Base-by-base conservation (phyloP, 1,284 basidiomycete species). In the Inonotus obliquus region DNA sequence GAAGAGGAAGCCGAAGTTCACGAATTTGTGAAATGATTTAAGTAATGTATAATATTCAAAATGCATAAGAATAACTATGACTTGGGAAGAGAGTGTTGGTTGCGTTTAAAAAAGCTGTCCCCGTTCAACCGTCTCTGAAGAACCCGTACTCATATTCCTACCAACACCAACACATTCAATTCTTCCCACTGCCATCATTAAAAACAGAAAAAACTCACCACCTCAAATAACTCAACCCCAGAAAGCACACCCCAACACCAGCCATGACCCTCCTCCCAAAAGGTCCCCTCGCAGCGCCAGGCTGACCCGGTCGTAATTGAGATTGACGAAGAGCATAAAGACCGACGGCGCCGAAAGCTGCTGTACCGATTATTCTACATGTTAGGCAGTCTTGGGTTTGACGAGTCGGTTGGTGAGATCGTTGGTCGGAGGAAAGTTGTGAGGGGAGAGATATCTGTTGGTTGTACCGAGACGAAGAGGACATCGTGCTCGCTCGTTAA, bases 1-100 rank as follows among this genome's bases (percentile, higher is more conserved):
- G 76, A 99, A 98, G 83, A 85, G 96, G 72, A 92, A 92, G 77
- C 78, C 94, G n/a, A 82, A 83, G 51, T 98, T 92, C 76, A 84
- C 83, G 58, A 79, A 91, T 51, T 48, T 56, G 53, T 61, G 53
- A 47, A 32, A 9, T 6, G 21, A 11, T 11, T 7, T 25, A 29
- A 32, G 37, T 21, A 17, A 19, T 49, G 23, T 49, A 49, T 10
- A 49, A 49, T 44, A 44, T 19, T 17, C 19, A 49, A 27, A 10
- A 4, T 23, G 4, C 7, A 25, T 19, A 21, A 23, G 45, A n/a
- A 48, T 48, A 48, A 48, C 2, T 1, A 19, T 19, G 38, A 13
- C 38, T 11, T n/a, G 5, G 41, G 6, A 49, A 23, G 6, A 49
- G 17, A 23, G 17, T 21, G 17, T 14, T 49, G 19, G 5, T 25